A percentile compares a stretch with the other conserved stretches of the same genome.
Evolutionary conservation across 1,139 yeast species (phyloP).

Genomic region (Zhuliangozyma blackwelliae): DNA sequence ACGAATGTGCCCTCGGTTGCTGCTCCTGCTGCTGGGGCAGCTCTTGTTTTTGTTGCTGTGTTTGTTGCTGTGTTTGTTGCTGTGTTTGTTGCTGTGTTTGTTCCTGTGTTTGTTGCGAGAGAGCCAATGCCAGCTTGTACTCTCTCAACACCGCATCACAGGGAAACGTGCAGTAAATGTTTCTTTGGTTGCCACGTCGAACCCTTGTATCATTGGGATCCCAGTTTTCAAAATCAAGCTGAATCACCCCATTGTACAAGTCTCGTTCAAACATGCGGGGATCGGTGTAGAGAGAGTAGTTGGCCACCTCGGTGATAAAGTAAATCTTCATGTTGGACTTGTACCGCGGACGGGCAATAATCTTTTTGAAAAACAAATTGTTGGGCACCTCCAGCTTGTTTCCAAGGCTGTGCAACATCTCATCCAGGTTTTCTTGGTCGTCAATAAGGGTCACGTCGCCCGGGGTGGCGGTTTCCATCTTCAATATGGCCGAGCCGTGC

Average conservation of each 20-base stretch:
- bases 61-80: too few relatives aligned
- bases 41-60: too few relatives aligned
- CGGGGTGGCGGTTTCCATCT: constrained; percentile 51
- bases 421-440: constrained; percentile 41
- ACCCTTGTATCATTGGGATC: constrained; percentile 3
- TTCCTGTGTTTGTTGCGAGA: not conserved
- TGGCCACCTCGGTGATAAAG: constrained; percentile 27
- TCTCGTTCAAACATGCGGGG: constrained; percentile 50
- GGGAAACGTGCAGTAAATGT: constrained; percentile 23
- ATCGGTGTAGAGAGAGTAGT: constrained; percentile 46
- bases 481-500: constrained; percentile 48
- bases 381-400: constrained; percentile 37
- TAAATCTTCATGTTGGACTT: constrained; percentile 49
- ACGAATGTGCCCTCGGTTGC: too few relatives aligned
- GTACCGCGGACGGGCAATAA: constrained; percentile 50
- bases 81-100: too few relatives aligned
- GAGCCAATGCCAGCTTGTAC: constrained; percentile 11
- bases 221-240: constrained; percentile 14
- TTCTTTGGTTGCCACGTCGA: constrained; percentile 4
- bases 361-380: constrained; percentile 42
- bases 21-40: too few relatives aligned
- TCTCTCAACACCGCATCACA: constrained; percentile 15
- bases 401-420: constrained; percentile 39
- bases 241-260: constrained; percentile 45
- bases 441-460: constrained; percentile 50